Percentiles rank a stretch among this genome's conserved stretches.
These are phyloP conservation scores for Trichoderma simmonsii DNA, from an alignment of 2,329 filamentous ascomycete species.

Conservation along the genomic window DNA sequence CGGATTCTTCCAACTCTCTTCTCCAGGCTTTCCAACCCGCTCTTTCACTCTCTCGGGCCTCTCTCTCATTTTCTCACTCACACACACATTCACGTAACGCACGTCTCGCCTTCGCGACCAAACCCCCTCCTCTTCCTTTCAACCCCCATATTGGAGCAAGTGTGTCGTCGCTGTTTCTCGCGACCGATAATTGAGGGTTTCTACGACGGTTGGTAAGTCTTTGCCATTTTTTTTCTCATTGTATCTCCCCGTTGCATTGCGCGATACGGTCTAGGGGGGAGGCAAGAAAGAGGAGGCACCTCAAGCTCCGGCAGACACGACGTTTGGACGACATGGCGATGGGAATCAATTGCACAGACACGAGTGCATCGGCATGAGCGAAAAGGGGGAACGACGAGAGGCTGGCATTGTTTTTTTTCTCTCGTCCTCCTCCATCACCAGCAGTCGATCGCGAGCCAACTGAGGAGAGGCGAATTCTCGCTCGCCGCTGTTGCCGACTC, in stretches of 20 bases:
- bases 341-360: conserved; percentile 1
- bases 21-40: conserved; percentile 12
- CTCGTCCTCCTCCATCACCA: not conserved
- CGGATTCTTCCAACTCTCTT: conserved; percentile 11
- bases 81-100: conserved; percentile 10
- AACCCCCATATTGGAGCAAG: conserved; percentile 9
- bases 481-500: not conserved
- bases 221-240: not conserved
- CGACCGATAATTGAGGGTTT: conserved; percentile 2
- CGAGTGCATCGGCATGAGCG: not conserved
- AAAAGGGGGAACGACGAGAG: not conserved
- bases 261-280: not conserved
- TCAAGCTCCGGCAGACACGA: not conserved
- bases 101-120: conserved; percentile 16
- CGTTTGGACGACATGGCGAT: not conserved
- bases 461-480: not conserved
- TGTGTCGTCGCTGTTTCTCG: conserved; percentile 16
- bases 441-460: not conserved
- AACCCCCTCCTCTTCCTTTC: conserved; percentile 1
- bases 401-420: not conserved
- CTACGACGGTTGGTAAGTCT: conserved; percentile 14
- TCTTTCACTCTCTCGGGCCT: conserved; percentile 4
- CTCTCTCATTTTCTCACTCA: not conserved
- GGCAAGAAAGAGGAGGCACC: not conserved
- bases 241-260: not conserved